Evolutionary conservation across 495 filamentous ascomycete genomes (phyloP).

Genomic region (Podospora pseudopauciseta): DNA sequence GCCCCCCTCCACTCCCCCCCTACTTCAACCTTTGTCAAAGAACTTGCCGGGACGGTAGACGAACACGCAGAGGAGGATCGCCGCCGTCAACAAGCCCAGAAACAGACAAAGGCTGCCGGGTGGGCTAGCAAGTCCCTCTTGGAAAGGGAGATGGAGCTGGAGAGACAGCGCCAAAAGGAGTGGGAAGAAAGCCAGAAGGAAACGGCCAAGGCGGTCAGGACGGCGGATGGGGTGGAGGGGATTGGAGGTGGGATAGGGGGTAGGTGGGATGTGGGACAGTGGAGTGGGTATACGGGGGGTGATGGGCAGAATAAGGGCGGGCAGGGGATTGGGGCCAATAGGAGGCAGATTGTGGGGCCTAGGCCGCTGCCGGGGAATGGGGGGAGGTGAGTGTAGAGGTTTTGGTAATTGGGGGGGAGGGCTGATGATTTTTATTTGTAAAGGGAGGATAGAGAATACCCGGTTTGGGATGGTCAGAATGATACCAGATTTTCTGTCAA

Average conservation of each 20-base stretch:
- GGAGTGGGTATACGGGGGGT: slow-evolving; percentile 75
- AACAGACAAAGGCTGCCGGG: slow-evolving; percentile 67
- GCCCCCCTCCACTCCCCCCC: slow-evolving; percentile 33
- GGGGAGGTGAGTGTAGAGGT: background rate
- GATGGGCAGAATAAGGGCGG: slow-evolving; percentile 75
- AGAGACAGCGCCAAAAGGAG: slow-evolving; percentile 86
- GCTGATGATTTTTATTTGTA: background rate
- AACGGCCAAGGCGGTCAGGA: slow-evolving; percentile 53
- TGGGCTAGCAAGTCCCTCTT: slow-evolving; percentile 80
- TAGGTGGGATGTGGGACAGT: slow-evolving; percentile 85
- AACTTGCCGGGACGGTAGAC: slow-evolving; percentile 49
- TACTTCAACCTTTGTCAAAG: slow-evolving; percentile 53
- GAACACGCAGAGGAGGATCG: slow-evolving; percentile 66
- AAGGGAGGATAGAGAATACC: background rate
- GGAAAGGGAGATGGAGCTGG: slow-evolving; percentile 93
- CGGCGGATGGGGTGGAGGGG: slow-evolving; percentile 48
- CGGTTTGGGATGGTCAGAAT: background rate
- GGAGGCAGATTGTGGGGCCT: slow-evolving; percentile 76
- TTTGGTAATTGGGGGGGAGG: background rate
- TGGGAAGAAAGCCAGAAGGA: slow-evolving; percentile 91
- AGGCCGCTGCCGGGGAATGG: slow-evolving; percentile 53
- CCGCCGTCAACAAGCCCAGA: slow-evolving; percentile 58
- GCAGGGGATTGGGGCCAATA: slow-evolving; percentile 66
- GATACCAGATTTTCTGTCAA: background rate
- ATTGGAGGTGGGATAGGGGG: slow-evolving; percentile 56